Evolutionary conservation across 345 rosid genomes (phyloP).

Genomic region (Hevea brasiliensis): DNA sequence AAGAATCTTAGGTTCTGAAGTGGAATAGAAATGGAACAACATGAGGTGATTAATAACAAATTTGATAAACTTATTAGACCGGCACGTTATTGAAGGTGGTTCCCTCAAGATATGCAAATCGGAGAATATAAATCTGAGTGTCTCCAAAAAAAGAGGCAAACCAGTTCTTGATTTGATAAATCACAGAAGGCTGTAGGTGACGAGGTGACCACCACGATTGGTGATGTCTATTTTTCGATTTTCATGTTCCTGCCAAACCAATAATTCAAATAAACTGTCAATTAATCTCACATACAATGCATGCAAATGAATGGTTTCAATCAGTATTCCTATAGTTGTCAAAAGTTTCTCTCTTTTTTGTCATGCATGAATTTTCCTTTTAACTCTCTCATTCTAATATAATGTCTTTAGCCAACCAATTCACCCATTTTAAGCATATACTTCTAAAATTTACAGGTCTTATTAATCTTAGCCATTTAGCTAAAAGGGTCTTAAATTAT

Average conservation of each 20-base stretch:
- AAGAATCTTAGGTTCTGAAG: too few relatives aligned
- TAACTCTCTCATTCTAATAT: neutral
- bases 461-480: too few relatives aligned
- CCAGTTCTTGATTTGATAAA: slow-evolving; percentile 18
- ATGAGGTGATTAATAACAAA: neutral
- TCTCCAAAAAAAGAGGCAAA: slow-evolving; percentile 21
- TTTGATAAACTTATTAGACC: neutral
- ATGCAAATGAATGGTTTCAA: slow-evolving; percentile 19
- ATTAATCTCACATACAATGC: slow-evolving; percentile 26
- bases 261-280: slow-evolving; percentile 26
- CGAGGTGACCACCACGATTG: slow-evolving; percentile 32
- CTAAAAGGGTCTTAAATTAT: too few relatives aligned
- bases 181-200: slow-evolving; percentile 16
- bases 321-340: neutral
- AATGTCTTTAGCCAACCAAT: too few relatives aligned
- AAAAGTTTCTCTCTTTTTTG: slow-evolving; percentile 1
- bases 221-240: slow-evolving; percentile 30
- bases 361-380: slow-evolving; percentile 32
- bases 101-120: neutral
- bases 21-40: neutral
- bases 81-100: slow-evolving; percentile 6
- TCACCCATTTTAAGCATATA: too few relatives aligned
- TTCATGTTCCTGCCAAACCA: slow-evolving; percentile 30
- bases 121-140: slow-evolving; percentile 23
- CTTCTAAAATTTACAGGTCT: too few relatives aligned